Evolutionary conservation across 116 monocot species (phyloP), one percentile per base, ranked within the genome.

Genomic region (Iris pallida): DNA sequence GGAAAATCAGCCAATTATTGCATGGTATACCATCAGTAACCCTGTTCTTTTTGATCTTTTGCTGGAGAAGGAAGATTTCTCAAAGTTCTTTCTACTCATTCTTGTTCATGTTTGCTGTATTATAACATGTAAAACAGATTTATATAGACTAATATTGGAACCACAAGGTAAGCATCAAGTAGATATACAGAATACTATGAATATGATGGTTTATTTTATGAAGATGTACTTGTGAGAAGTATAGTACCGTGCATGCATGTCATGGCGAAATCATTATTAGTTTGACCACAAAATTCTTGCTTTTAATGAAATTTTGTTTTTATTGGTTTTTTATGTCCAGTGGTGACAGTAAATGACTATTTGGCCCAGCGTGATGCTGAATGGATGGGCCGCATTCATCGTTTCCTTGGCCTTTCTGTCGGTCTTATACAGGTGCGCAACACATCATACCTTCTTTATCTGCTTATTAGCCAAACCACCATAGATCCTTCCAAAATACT

Each of bases 261-360:
- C 47, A 17, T 63, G 16, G 46, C 9, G 45, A 2, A 2, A 2
- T 47, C 45, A 18, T 47, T 18, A 11, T 46, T 47, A 63, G 17
- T 63, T 16, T 47, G 16, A 18, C 14, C 16, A 63, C 18, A 6
- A 44, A 12, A n/a, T 53, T 54, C 40, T 60, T 52, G 13, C 42
- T 47, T 42, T 45, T 54, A 19, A 42, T 44, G 18, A 0, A 15
- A 3, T 63, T 7, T 63, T 18, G 11, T 46, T 15, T 63, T 55
- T 69, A 5, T 19, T 71, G 64, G 51, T 18, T 57, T 61, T 61
- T 66, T 44, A 48, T 62, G 60, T 72, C 18, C 77, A 98, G 98
- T 98, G 83, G 98, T 98, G 53, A 98, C 98, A 55, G 98, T 98
- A 55, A 98, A 98, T 79, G 98, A 98, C 84, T 98, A 98, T 74